These are phyloP conservation scores for Aspergillus sp. DNA, from an alignment of 2,329 filamentous ascomycete genomes.

Conservation along the genomic window DNA sequence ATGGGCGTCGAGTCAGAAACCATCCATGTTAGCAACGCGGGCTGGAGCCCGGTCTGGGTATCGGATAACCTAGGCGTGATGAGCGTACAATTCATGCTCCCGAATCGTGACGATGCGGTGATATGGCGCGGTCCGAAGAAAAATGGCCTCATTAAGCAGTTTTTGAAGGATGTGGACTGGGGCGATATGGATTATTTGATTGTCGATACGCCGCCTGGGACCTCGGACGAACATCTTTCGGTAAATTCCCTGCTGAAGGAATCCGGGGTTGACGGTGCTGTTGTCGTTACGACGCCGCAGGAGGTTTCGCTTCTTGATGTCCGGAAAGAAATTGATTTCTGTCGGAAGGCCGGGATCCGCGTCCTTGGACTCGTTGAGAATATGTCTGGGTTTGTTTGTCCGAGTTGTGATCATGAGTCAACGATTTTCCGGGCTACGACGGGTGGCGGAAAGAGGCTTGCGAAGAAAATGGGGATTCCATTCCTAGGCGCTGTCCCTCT, in stretches of 20 bases:
- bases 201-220: constrained; percentile 94
- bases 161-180: constrained; percentile 97
- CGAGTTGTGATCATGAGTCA: constrained; percentile 75
- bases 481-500: constrained; percentile 89
- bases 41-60: constrained; percentile 96
- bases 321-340: constrained; percentile 96
- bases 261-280: constrained; percentile 87
- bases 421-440: constrained; percentile 92
- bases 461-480: constrained; percentile 81
- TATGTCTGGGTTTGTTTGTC: constrained; percentile 96
- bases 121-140: constrained; percentile 99
- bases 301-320: constrained; percentile 92
- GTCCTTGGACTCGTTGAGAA: constrained; percentile 93
- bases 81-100: constrained; percentile 98
- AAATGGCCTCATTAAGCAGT: constrained; percentile 97
- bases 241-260: constrained; percentile 91
- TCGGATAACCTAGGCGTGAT: constrained; percentile 92
- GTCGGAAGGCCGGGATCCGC: constrained; percentile 85
- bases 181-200: constrained; percentile 90
- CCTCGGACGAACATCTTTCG: constrained; percentile 90
- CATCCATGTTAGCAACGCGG: constrained; percentile 83
- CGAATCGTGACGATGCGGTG: constrained; percentile 87
- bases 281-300: constrained; percentile 92
- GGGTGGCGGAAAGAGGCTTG: constrained; percentile 77
- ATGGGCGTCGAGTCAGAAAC: constrained; percentile 94